Conservation (phyloP, 495 filamentous ascomycete species). For the Penicilliopsis zonata region DNA sequence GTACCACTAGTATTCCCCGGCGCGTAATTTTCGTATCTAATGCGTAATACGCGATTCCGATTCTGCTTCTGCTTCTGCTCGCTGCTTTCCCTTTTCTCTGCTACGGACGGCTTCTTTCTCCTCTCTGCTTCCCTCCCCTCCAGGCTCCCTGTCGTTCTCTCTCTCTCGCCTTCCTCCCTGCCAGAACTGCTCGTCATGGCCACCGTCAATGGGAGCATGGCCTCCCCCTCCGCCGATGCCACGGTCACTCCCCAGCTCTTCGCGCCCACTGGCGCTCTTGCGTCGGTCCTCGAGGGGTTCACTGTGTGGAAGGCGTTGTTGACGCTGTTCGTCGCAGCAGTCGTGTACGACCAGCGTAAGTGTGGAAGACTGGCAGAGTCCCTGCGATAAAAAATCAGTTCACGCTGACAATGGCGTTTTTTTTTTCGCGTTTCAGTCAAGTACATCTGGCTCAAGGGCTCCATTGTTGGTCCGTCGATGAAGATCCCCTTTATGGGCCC, state of each 20-base stretch:
- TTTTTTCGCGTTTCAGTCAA: slow-evolving; percentile 44
- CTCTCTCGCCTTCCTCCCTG: slow-evolving; percentile 5
- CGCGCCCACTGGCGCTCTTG: slow-evolving; percentile 27
- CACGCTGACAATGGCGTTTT: too few species aligned
- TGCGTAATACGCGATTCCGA: too few species aligned
- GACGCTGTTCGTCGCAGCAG: slow-evolving; percentile 53
- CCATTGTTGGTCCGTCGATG: slow-evolving; percentile 67
- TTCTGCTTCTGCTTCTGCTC: slow-evolving; percentile 6
- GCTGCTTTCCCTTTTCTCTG: slow-evolving; percentile 5
- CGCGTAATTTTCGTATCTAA: too few species aligned
- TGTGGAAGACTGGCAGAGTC: too few species aligned
- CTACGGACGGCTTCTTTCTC: too few species aligned
- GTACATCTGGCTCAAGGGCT: slow-evolving; percentile 78
- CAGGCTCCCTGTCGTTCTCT: neutral
- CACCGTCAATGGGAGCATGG: slow-evolving; percentile 55
- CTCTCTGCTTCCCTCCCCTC: slow-evolving; percentile 1
- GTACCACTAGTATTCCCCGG: too few species aligned
- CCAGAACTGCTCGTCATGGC: slow-evolving; percentile 39
- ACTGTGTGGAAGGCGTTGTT: slow-evolving; percentile 51
- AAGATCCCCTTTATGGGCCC: slow-evolving; percentile 95
- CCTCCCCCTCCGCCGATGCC: slow-evolving; percentile 65
- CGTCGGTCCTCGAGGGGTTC: slow-evolving; percentile 39
- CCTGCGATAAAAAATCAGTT: too few species aligned
- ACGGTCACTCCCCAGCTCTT: slow-evolving; percentile 36
- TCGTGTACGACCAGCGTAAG: slow-evolving; percentile 82